Percentiles rank a stretch among this genome's conserved stretches.
These are phyloP conservation scores for Tuber microsphaerosporum DNA, from an alignment of 495 filamentous ascomycete genomes.

Conservation along the genomic window DNA sequence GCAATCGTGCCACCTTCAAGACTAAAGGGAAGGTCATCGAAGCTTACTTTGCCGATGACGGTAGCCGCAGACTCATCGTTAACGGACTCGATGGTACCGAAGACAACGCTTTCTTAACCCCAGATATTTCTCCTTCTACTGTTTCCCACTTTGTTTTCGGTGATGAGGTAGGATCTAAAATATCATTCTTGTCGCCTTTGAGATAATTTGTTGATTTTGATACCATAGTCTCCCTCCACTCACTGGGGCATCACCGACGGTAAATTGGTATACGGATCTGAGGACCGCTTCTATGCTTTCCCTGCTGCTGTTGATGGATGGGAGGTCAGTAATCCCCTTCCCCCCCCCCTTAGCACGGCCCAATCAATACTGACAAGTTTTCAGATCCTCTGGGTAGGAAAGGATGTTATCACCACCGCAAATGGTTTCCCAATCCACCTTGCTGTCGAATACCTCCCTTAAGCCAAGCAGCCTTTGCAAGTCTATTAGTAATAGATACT, in stretches of 20 bases:
- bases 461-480: background rate
- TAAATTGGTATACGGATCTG: conserved; percentile 14
- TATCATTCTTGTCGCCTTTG: too few relatives aligned
- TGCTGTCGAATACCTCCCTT: background rate
- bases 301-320: conserved; percentile 7
- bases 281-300: conserved; percentile 17
- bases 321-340: conserved; percentile 1
- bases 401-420: conserved; percentile 6
- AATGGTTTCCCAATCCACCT: conserved; percentile 15
- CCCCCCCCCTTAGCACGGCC: background rate
- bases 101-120: background rate
- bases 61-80: conserved; percentile 9
- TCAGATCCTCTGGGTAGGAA: conserved; percentile 17
- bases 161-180: conserved; percentile 8
- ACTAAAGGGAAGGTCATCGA: background rate
- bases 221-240: conserved; percentile 13
- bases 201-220: background rate
- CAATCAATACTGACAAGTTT: background rate
- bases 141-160: conserved; percentile 5
- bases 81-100: conserved; percentile 6
- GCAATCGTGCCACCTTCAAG: background rate
- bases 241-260: conserved; percentile 14
- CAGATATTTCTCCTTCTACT: background rate
- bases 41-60: conserved; percentile 10
- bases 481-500: background rate